Evolutionary conservation across 164 flowering plant genomes (phyloP).

Genomic region (Dillenia turbinata): DNA sequence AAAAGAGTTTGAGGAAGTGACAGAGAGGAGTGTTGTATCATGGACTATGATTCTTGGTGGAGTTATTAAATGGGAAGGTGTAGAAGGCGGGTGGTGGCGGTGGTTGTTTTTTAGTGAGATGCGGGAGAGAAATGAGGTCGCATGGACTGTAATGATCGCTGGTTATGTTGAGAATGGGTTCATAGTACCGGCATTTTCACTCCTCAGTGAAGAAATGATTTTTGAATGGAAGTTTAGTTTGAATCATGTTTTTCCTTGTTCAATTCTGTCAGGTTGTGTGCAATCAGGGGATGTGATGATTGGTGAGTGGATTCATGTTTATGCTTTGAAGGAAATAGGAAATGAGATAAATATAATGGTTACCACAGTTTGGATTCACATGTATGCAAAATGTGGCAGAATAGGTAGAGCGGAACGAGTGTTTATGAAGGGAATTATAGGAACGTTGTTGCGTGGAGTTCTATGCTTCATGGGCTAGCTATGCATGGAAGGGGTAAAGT

Average conservation of each 20-base stretch:
- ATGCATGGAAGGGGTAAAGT: conserved; percentile 53
- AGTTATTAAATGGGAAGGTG: conserved; percentile 41
- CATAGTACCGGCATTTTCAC: conserved; percentile 28
- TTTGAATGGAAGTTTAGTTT: conserved; percentile 16
- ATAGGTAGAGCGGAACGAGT: conserved; percentile 31
- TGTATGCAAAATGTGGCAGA: conserved; percentile 73
- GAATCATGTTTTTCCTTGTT: conserved; percentile 47
- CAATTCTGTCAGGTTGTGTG: conserved; percentile 50
- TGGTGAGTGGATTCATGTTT: conserved; percentile 67
- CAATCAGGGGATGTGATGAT: conserved; percentile 44
- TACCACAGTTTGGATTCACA: conserved; percentile 59
- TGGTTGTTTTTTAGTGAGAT: conserved; percentile 48
- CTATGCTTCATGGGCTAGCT: conserved; percentile 60
- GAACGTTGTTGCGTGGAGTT: conserved; percentile 70
- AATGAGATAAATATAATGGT: conserved; percentile 37
- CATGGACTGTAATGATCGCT: conserved; percentile 60
- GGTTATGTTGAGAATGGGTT: conserved; percentile 45
- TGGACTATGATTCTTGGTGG: conserved; percentile 61
- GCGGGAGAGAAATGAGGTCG: conserved; percentile 58
- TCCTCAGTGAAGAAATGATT: conserved; percentile 39
- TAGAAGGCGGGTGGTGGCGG: conserved; percentile 31
- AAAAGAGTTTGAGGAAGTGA: conserved; percentile 47
- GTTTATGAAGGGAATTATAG: conserved; percentile 30
- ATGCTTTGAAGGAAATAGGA: conserved; percentile 35
- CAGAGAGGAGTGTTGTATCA: conserved; percentile 46